Evolutionary conservation across 73 alveolate genomes (phyloP).

Genomic region (Paramecium caudatum): DNA sequence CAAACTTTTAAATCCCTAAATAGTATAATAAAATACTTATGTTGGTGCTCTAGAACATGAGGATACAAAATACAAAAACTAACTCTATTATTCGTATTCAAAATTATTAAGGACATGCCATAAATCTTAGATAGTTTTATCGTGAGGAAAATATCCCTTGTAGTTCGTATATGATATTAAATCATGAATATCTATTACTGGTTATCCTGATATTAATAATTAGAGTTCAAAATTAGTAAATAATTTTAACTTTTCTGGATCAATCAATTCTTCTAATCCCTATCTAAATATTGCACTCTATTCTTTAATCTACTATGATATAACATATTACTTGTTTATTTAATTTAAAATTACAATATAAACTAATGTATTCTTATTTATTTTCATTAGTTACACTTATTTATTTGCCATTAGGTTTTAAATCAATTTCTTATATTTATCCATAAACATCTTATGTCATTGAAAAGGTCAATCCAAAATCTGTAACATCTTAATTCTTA

Average conservation of each 20-base stretch:
- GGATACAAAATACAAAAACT: constrained; percentile 95
- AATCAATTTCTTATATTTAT: constrained; percentile 82
- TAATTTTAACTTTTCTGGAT: constrained; percentile 55
- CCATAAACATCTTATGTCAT: constrained; percentile 77
- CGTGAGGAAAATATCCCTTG: constrained; percentile 84
- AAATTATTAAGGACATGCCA: constrained; percentile 93
- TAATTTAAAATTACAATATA: constrained; percentile 85
- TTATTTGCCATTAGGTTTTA: constrained; percentile 90
- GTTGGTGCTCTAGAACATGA: constrained; percentile 94
- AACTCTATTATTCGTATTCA: constrained; percentile 89
- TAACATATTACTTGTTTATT: constrained; percentile 8
- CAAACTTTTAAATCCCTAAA: constrained; percentile 89
- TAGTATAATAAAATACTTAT: constrained; percentile 44
- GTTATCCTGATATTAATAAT: constrained; percentile 79
- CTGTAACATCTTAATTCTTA: constrained; percentile 84
- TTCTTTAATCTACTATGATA: constrained; percentile 78
- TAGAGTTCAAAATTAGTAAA: constrained; percentile 71
- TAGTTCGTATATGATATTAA: constrained; percentile 45
- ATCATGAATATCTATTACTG: constrained; percentile 66
- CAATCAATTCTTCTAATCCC: constrained; percentile 69
- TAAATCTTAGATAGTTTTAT: constrained; percentile 84
- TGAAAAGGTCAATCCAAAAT: constrained; percentile 80
- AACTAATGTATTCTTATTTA: constrained; percentile 88
- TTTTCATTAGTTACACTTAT: constrained; percentile 90
- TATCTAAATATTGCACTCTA: constrained; percentile 78